These are phyloP conservation scores for Microcos paniculata DNA, from an alignment of 345 rosid genomes.

Conservation along the genomic window DNA sequence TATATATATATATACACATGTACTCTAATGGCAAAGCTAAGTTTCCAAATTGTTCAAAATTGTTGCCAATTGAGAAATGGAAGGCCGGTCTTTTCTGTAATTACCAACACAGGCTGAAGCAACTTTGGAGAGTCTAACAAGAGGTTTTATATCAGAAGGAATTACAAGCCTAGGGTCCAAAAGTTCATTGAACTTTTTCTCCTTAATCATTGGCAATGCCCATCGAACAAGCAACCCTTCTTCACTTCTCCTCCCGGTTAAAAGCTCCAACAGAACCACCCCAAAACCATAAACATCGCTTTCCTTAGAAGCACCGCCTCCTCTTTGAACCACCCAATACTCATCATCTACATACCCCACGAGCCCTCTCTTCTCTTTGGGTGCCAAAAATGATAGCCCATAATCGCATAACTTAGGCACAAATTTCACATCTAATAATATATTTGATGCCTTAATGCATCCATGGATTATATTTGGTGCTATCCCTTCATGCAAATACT, in stretches of 20 bases:
- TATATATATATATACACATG: background rate
- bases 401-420: conserved; percentile 60
- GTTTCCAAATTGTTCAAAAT: conserved; percentile 67
- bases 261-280: conserved; percentile 70
- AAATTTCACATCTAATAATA: conserved; percentile 49
- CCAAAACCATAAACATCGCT: conserved; percentile 84
- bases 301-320: conserved; percentile 52
- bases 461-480: conserved; percentile 69
- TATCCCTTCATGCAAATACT: conserved; percentile 56
- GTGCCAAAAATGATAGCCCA: conserved; percentile 62
- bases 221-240: conserved; percentile 67
- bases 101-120: conserved; percentile 83
- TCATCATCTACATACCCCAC: conserved; percentile 64
- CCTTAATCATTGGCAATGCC: conserved; percentile 81
- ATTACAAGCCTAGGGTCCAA: conserved; percentile 57
- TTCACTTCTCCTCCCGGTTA: conserved; percentile 73
- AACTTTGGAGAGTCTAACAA: conserved; percentile 70
- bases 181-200: conserved; percentile 49
- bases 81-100: conserved; percentile 66
- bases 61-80: conserved; percentile 52
- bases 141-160: conserved; percentile 44
- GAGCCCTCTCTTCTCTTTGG: conserved; percentile 50
- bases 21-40: conserved; percentile 19
- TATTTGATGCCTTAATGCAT: conserved; percentile 58
- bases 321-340: conserved; percentile 34